Evolutionary conservation across 768 basidiomycete genomes (phyloP).

Genomic region (Aureoboletus auriporus): DNA sequence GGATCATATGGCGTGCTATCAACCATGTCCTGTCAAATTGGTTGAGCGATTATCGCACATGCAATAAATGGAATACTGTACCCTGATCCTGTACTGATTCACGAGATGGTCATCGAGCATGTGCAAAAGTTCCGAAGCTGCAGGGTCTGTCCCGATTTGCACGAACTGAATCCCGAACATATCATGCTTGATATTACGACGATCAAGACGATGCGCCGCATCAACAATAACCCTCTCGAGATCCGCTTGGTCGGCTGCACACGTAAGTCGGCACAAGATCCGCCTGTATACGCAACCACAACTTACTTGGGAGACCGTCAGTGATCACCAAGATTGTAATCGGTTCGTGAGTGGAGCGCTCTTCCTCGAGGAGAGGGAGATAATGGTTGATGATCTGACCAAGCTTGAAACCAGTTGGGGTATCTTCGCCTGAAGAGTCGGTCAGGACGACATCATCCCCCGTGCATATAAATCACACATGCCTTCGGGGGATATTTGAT

Average conservation of each 20-base stretch:
- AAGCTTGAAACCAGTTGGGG: slow-evolving; percentile 37
- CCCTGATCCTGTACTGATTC: slow-evolving; percentile 29
- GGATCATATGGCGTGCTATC: slow-evolving; percentile 41
- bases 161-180: slow-evolving; percentile 46
- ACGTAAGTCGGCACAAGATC: not conserved
- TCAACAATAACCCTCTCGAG: slow-evolving; percentile 31
- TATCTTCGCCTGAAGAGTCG: slow-evolving; percentile 26
- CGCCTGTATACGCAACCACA: not conserved
- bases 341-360: slow-evolving; percentile 30
- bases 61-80: not conserved
- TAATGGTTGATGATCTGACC: slow-evolving; percentile 35
- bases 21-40: slow-evolving; percentile 37
- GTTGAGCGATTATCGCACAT: not conserved
- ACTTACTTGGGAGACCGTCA: slow-evolving; percentile 38
- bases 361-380: slow-evolving; percentile 29
- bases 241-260: slow-evolving; percentile 26
- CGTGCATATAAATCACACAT: not conserved
- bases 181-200: slow-evolving; percentile 28
- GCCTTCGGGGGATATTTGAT: slow-evolving; percentile 22
- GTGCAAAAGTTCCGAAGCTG: slow-evolving; percentile 37
- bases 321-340: slow-evolving; percentile 37
- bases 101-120: slow-evolving; percentile 38
- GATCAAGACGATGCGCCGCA: slow-evolving; percentile 38
- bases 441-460: not conserved
- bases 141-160: slow-evolving; percentile 39